Evolutionary conservation across 2,329 filamentous ascomycete species (phyloP), one percentile per base, ranked within the genome.

Genomic region (Pezicula radicicola): DNA sequence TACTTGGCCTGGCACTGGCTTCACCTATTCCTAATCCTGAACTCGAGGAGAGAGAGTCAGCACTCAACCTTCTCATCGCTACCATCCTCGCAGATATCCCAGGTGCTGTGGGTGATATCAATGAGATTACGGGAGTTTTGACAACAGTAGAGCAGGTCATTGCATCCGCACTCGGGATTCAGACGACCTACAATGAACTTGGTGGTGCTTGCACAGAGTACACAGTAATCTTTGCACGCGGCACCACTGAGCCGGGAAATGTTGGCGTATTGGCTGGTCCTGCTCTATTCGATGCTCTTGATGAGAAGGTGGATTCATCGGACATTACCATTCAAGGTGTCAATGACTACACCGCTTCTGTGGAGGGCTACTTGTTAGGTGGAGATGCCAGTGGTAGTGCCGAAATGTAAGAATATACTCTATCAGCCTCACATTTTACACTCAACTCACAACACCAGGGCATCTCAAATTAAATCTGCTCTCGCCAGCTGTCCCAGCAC

Each of bases 141-240:
- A 63, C 61, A 8, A 25, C 18, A 10, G 60, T 63, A 18, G 60
- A 65, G 42, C 12, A 37, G 2, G 40, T 60, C 30, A 35, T 66
- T 19, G 58, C 57, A 3, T 16, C 40, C 3, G 16, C 63, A 2
- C 58, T 58, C 9, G 60, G 59, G 6, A 48, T 60, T 37, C 52
- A 58, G 46, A 58, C 52, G 0, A 65, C 62, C 1, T 63, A 63
- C 45, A 66, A 66, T 37, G 45, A 63, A 35, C 49, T 64, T 15
- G 50, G 54, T 0, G 46, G 50, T 15, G 18, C 53, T 21, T 66
- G 63, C 37, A 63, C 46, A n/a, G 25, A 51, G 9, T 65, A 66
- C 39, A 71, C 75, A 25, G 73, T 78, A 46, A 72, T 78, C 44
- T 78, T 74, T 55, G 74, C 75, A 9, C 71, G 75, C 43, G 76